Evolutionary conservation across 345 rosid species (phyloP), one percentile per base, ranked within the genome.

Genomic region (Bruguiera sexangula): DNA sequence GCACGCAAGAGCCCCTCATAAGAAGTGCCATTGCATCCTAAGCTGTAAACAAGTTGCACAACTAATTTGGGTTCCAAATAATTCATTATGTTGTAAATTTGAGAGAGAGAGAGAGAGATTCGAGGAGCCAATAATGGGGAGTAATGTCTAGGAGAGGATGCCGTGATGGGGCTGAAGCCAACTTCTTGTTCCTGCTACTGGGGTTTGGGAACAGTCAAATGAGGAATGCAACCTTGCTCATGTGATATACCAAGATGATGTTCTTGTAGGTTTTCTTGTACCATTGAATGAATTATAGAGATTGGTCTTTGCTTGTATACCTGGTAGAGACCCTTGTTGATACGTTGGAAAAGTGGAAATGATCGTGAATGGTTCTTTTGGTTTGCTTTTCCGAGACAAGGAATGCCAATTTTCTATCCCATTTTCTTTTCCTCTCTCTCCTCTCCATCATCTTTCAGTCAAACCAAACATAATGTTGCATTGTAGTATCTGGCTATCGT

Each of bases 51-150:
- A 37, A 50, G 18, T 27, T 57, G 34, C 65, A 18, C 65, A 18
- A 67, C 71, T 43, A 63, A 37, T 67, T 67, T 63, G 30, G 70
- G 76, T 71, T 62, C 79, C 57, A 48, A 55, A 73, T 60, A 31
- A 63, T 68, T 77, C 68, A 39, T 77, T 70, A 10, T 69, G 36
- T 11, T 62, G 74, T 57, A 46, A 60, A 55, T 55, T 22, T 3
- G 60, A 43, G 56, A 11, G 60, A 22, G 39, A 20, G 39, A 20
- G 48, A 18, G 60, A n/a, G 27, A 6, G 27, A 22, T 34, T 3
- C 6, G 16, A 58, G 60, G 66, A 60, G 61, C 62, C 4, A 15
- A 66, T 72, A 32, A 29, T 21, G 68, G 29, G 31, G 37, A 67
- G 53, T 50, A 53, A 57, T 57, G 9, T 8, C 30, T 11, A 43